Evolutionary conservation across 2,329 filamentous ascomycete species (phyloP), one percentile per base, ranked within the genome.

Genomic region (Botryotinia convoluta): DNA sequence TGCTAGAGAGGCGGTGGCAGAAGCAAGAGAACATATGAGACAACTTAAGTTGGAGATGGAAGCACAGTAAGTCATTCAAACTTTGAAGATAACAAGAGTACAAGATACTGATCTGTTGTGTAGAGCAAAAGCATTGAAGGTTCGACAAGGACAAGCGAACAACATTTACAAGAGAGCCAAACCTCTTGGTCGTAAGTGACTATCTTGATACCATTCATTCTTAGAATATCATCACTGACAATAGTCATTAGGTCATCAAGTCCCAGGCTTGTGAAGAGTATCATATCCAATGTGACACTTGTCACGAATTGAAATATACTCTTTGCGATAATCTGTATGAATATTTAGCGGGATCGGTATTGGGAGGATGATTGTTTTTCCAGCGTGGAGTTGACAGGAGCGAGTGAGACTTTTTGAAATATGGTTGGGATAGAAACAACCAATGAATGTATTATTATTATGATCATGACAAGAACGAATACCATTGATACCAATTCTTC

Each of bases 101-200:
- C 14, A 20, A 69, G 63, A 69, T 16, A n/a, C 54, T 72, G 10
- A 72, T 72, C 8, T 16, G 9, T 69, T 42, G 20, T 35, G 44
- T n/a, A 72, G 71, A 51, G 63, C 54, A 18, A 60, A 62, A 61
- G 51, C 32, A 22, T 42, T 69, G 57, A 72, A 69, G 54, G 35
- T 63, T 44, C 48, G 57, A 42, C 71, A 72, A n/a, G 65, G 71
- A 42, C 60, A 67, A 39, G 71, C 71, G 42, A 42, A 72, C 16
- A 44, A 37, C 32, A 69, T 72, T 5, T 72, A 60, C 5, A 72
- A 72, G 44, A 72, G 64, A 54, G 71, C 51, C 26, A 72, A 72
- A n/a, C 54, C 64, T 35, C 71, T 72, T 62, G 71, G 71, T 37
- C 71, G 71, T 72, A 72, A 72, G 71, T 72, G 16, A 39, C 29